Evolutionary conservation across 805 yeast genomes (phyloP).

Genomic region (Sungouiella thailandica): DNA sequence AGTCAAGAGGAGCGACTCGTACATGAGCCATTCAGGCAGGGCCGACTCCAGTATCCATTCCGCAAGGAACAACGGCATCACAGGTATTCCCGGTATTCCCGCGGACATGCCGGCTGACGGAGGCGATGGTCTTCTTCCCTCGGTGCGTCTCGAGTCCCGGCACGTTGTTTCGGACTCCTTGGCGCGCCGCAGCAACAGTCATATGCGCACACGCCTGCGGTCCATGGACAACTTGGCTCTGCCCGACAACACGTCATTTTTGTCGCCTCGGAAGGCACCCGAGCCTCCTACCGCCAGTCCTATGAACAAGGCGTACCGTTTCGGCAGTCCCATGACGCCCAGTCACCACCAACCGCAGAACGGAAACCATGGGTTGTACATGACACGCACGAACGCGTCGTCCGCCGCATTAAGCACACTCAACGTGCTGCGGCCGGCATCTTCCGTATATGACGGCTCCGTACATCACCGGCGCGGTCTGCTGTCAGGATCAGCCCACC

Average conservation of each 20-base stretch:
- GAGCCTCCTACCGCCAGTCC: constrained; percentile 50
- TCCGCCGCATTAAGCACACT: constrained; percentile 15
- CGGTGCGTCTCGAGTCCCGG: too few species aligned
- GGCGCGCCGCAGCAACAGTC: constrained; percentile 14
- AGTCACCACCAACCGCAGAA: constrained; percentile 1
- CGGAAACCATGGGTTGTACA: constrained; percentile 10
- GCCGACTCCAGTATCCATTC: neutral
- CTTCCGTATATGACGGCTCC: constrained; percentile 47
- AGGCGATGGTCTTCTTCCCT: too few species aligned
- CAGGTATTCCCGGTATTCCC: too few species aligned
- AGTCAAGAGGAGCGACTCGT: too few species aligned
- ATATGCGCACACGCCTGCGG: constrained; percentile 46
- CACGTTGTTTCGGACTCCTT: too few species aligned
- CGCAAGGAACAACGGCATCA: too few species aligned
- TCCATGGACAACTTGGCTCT: constrained; percentile 41
- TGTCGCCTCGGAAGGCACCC: constrained; percentile 72
- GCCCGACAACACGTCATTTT: constrained; percentile 31
- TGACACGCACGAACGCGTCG: constrained; percentile 22
- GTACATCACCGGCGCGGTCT: constrained; percentile 28
- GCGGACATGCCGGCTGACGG: too few species aligned
- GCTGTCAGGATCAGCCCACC: constrained; percentile 35
- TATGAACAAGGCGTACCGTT: constrained; percentile 24
- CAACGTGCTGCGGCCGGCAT: constrained; percentile 37
- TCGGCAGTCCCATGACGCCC: constrained; percentile 20
- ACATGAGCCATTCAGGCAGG: too few species aligned